Base-by-base conservation (phyloP, 2,329 filamentous ascomycete genomes). In the Periconia sp. region DNA sequence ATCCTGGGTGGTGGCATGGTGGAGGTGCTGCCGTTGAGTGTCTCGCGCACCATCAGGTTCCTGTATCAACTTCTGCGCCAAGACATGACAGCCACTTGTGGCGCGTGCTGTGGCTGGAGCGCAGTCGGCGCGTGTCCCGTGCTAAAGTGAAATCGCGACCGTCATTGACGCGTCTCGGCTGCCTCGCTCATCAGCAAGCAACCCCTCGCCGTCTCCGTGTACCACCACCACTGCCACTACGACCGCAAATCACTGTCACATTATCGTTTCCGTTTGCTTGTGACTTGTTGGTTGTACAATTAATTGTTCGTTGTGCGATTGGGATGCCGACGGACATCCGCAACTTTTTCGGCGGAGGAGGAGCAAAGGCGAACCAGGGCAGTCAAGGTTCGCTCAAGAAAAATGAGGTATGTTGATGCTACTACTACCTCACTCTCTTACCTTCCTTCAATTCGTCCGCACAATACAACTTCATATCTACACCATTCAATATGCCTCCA, bases 301-400 rank as follows among this genome's bases (percentile, higher is more conserved):
- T 13, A 28, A 28, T 33, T 33, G 23, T 37, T 26, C 24, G 35
- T 30, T 39, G n/a, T 21, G 13, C 44, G 22, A 4, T 33, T 26
- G 19, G 24, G n/a, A 95, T 96, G 91, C 84, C 91, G 40, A 66
- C 79, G 51, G 92, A 97, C 72, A 97, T 96, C 63, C 82, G 92
- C 64, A 90, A 80, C 59, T 97, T 96, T 73, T 96, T 97, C 75
- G 85, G 87, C 41, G 84, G 87, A 52, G 84, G 87, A 52, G 92
- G 91, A 48, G 91, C 91, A 69, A 77, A 80, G 57, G 73, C 79
- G 73, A 78, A 59, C 56, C 72, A 53, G 65, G 56, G 49, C 54
- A 63, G 53, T 53, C 61, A 66, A 51, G 52, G 47, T 28, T 54
- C 57, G 21, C 57, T 56, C 46, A 63, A 66, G 52, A 66, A 65